Evolutionary conservation across 768 basidiomycete genomes (phyloP).

Genomic region (Amanita jacksonii): DNA sequence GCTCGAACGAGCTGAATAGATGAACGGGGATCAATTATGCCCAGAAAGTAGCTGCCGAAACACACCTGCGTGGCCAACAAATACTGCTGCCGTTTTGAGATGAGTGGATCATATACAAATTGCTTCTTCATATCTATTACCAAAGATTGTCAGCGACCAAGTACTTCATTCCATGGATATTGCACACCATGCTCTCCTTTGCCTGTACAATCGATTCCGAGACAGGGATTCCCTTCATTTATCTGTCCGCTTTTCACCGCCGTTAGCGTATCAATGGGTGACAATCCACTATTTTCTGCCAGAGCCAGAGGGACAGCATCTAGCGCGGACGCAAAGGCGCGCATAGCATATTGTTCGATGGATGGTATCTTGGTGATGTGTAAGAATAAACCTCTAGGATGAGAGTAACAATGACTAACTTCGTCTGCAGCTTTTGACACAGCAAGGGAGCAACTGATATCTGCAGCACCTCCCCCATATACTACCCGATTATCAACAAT

Average conservation of each 20-base stretch:
- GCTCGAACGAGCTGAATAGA: constrained; percentile 64
- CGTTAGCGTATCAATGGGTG: constrained; percentile 95
- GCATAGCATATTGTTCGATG: constrained; percentile 99
- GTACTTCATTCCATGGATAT: neutral
- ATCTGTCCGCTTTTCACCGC: constrained; percentile 93
- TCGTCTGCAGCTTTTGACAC: constrained; percentile 93
- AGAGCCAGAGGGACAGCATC: constrained; percentile 94
- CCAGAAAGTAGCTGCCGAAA: neutral
- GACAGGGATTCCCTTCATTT: constrained; percentile 68
- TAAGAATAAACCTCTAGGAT: neutral
- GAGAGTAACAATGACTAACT: constrained; percentile 28
- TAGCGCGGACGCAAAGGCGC: constrained; percentile 93
- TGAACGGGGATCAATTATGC: constrained; percentile 1
- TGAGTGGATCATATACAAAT: constrained; percentile 93
- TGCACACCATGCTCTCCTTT: constrained; percentile 75
- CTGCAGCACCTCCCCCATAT: constrained; percentile 96
- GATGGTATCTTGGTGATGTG: constrained; percentile 60
- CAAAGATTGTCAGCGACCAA: no score
- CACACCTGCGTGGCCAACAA: constrained; percentile 89
- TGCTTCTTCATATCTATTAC: constrained; percentile 90
- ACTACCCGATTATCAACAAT: constrained; percentile 95
- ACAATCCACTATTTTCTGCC: constrained; percentile 94
- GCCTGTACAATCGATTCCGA: constrained; percentile 92
- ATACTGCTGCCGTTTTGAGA: constrained; percentile 96
- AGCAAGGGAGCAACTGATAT: constrained; percentile 91